These are phyloP conservation scores for Russula ochroleuca DNA, from an alignment of 768 basidiomycete species.

Conservation along the genomic window DNA sequence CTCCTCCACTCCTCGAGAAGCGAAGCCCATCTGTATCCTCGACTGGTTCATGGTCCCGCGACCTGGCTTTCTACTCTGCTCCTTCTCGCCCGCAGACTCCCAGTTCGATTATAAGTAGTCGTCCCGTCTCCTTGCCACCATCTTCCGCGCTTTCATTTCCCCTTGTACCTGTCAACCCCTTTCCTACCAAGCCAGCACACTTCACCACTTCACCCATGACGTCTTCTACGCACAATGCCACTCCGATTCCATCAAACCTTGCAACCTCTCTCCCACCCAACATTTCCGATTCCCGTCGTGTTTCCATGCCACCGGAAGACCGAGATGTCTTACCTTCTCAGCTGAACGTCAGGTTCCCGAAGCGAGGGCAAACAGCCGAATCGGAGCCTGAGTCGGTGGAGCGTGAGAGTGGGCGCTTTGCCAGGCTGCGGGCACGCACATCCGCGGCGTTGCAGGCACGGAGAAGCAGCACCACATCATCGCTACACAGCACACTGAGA, in stretches of 20 bases:
- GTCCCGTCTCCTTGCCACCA: conserved; percentile 15
- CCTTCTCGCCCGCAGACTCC: conserved; percentile 23
- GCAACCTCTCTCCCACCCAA: conserved; percentile 9
- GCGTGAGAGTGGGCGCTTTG: conserved; percentile 17
- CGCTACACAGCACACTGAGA: conserved; percentile 17
- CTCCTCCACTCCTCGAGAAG: conserved; percentile 16
- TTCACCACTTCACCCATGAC: conserved; percentile 17
- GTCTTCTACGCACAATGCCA: not conserved
- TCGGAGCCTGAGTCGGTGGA: conserved; percentile 15
- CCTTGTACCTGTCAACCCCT: not conserved
- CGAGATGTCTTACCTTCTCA: conserved; percentile 13
- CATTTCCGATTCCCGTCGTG: not conserved
- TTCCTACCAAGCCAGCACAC: not conserved
- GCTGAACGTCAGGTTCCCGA: conserved; percentile 21
- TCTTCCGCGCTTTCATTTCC: conserved; percentile 12
- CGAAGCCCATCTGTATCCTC: conserved; percentile 19
- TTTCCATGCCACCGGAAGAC: not conserved
- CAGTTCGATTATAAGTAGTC: conserved; percentile 17
- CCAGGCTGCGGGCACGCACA: conserved; percentile 5
- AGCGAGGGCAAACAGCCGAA: conserved; percentile 13
- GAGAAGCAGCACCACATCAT: conserved; percentile 17
- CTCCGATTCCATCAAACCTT: not conserved
- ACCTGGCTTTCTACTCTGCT: conserved; percentile 18
- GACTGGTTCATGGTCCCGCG: conserved; percentile 19
- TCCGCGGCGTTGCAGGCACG: conserved; percentile 6